Base-by-base conservation (phyloP, 2,329 filamentous ascomycete species). In the Penicillium sp. region DNA sequence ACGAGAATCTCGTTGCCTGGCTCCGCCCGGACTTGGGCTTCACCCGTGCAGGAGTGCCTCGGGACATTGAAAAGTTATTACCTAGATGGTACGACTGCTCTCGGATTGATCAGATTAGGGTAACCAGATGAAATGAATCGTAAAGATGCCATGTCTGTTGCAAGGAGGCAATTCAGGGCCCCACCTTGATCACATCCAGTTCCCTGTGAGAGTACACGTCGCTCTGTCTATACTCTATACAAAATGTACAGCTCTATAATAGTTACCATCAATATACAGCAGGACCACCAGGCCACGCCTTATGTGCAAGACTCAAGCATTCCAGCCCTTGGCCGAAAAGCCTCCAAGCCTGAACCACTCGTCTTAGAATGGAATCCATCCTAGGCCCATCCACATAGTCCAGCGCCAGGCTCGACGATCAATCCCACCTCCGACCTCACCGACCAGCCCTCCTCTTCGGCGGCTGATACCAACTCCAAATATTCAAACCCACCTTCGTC, bases 381-480 rank as follows among this genome's bases (percentile, higher is more conserved):
- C 45, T 20, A 49, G 10, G 14, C 12, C 43, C 14, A 47, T 7
- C 28, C 15, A 35, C 4, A 31, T 5, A 28, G 25, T 15, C 42
- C 20, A 28, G 22, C 28, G 22, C 45, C 25, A 34, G 45, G 15
- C 45, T 34, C 25, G 25, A 31, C 25, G 17, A 25, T 25, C 25
- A 25, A 25, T 25, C 20, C 20, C 20, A 20, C 14, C 34, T 37
- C 49, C n/a, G 4, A 20, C 28, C 17, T 45, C 35, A 49, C 43
- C 31, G 15, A 5, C 54, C 35, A 34, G 12, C 7, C 43, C 59
- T 63, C 59, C 67, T 59, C 56, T 52, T 61, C 31, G 71, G 70
- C 54, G 72, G 73, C 72, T 85, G 82, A 70, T 81, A 83, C 84
- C 84, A 87, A 72, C 82, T 86, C 86, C 86, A 88, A 61, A 88